Percentiles rank a stretch among this genome's conserved stretches.
These are phyloP conservation scores for Maudiozyma barnettii DNA, from an alignment of 805 yeast species.

Conservation along the genomic window DNA sequence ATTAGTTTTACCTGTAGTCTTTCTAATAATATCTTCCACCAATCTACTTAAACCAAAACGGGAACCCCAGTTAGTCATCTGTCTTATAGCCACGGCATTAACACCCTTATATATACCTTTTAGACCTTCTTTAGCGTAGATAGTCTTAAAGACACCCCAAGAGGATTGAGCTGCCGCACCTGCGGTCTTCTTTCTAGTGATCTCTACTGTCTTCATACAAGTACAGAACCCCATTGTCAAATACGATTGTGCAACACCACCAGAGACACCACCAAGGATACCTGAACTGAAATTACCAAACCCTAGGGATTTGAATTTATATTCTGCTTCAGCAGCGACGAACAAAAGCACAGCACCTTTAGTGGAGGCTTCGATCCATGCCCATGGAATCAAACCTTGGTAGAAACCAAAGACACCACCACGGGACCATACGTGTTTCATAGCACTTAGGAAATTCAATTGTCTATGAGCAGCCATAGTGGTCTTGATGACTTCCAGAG, in stretches of 20 bases:
- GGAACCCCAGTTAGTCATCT: conserved; percentile 98
- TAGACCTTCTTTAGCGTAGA: conserved; percentile 78
- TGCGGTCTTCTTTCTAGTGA: conserved; percentile 70
- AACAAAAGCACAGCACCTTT: conserved; percentile 94
- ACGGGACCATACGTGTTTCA: conserved; percentile 75
- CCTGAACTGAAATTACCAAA: conserved; percentile 71
- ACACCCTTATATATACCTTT: conserved; percentile 96
- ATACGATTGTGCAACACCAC: conserved; percentile 95
- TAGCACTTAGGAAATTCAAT: conserved; percentile 56
- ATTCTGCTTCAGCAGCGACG: conserved; percentile 88
- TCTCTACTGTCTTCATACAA: conserved; percentile 98
- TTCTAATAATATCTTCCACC: conserved; percentile 78
- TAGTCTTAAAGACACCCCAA: conserved; percentile 77
- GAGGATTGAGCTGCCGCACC: conserved; percentile 60
- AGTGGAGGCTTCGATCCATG: conserved; percentile 99
- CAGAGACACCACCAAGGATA: conserved; percentile 89
- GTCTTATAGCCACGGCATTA: conserved; percentile 97
- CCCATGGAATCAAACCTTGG: conserved; percentile 98
- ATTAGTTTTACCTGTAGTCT: conserved; percentile 46
- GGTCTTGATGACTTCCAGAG: conserved; percentile 89
- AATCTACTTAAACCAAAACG: conserved; percentile 88
- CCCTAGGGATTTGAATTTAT: conserved; percentile 56
- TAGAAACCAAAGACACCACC: conserved; percentile 91
- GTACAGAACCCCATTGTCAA: conserved; percentile 97
- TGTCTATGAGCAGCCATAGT: conserved; percentile 96